A percentile compares a stretch with the other conserved stretches of the same genome.
Conservation (phyloP, 2,329 filamentous ascomycete genomes). For the Exophiala mesophila region DNA sequence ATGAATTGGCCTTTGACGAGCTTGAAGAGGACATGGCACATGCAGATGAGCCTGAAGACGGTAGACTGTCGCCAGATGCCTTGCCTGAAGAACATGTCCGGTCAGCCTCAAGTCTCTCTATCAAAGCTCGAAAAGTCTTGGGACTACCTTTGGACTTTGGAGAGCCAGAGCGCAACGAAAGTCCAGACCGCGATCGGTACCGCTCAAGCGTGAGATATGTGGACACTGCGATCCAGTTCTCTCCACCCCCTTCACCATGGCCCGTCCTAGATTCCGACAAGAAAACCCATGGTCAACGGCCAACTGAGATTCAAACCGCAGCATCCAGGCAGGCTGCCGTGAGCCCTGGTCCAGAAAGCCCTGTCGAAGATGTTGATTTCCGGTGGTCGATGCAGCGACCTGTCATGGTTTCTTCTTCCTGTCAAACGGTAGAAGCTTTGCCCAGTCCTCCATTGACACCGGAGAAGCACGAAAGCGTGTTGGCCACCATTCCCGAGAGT, state of each 20-base stretch:
- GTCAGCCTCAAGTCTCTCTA: constrained; percentile 37
- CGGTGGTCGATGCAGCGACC: constrained; percentile 25
- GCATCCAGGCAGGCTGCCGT: constrained; percentile 12
- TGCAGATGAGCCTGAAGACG: constrained; percentile 66
- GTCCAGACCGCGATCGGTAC: constrained; percentile 23
- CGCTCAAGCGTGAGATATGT: constrained; percentile 51
- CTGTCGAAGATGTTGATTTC: constrained; percentile 17
- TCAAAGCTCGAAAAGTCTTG: constrained; percentile 43
- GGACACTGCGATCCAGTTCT: constrained; percentile 76
- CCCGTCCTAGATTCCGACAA: constrained; percentile 28
- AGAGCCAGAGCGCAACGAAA: constrained; percentile 28
- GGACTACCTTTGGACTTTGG: constrained; percentile 37
- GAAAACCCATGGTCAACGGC: constrained; percentile 50
- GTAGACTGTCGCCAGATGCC: constrained; percentile 47
- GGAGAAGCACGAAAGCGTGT: constrained; percentile 23
- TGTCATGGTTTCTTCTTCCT: constrained; percentile 39
- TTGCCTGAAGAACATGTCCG: constrained; percentile 39
- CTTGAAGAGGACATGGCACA: constrained; percentile 59
- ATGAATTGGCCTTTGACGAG: constrained; percentile 83
- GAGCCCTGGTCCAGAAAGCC: constrained; percentile 15
- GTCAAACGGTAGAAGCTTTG: constrained; percentile 39
- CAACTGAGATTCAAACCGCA: constrained; percentile 16
- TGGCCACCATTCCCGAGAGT: constrained; percentile 24
- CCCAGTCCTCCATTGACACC: constrained; percentile 35
- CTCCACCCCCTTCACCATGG: constrained; percentile 71